Conservation (phyloP, 257 asterid species). For the Anisodus acutangulus region DNA sequence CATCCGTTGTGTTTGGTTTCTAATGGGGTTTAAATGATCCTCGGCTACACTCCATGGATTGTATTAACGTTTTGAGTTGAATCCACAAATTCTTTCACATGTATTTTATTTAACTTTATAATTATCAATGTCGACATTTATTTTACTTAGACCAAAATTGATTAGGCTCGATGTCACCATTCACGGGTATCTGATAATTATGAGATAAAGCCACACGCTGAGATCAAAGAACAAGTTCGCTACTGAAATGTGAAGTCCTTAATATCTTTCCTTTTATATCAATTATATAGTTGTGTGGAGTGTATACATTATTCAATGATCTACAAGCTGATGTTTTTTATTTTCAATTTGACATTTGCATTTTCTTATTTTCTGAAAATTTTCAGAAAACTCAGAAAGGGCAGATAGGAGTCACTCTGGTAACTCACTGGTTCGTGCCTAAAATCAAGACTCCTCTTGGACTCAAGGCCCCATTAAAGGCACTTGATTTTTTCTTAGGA, state of each 20-base stretch:
- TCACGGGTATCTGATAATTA: no score
- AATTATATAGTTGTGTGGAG: neutral
- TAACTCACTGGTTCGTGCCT: slow-evolving; percentile 42
- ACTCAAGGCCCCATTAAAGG: slow-evolving; percentile 34
- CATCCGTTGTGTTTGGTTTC: no score
- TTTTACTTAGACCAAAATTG: neutral
- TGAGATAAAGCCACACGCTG: neutral
- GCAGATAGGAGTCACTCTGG: slow-evolving; percentile 38
- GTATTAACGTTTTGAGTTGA: no score
- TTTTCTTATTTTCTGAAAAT: neutral
- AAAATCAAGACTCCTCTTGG: slow-evolving; percentile 35
- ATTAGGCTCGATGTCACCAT: no score
- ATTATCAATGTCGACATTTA: neutral
- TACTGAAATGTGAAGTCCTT: neutral
- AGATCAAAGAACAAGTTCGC: neutral
- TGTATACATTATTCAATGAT: neutral
- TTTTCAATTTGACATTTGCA: neutral
- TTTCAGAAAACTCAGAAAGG: slow-evolving; percentile 36
- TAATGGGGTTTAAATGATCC: no score
- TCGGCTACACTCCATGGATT: no score
- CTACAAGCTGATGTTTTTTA: neutral
- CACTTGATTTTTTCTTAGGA: slow-evolving; percentile 43
- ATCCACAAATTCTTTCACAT: no score
- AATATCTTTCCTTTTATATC: neutral
- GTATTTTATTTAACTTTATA: no score